Evolutionary conservation across 495 filamentous ascomycete genomes (phyloP).

Genomic region (Trichoderma parareesei): DNA sequence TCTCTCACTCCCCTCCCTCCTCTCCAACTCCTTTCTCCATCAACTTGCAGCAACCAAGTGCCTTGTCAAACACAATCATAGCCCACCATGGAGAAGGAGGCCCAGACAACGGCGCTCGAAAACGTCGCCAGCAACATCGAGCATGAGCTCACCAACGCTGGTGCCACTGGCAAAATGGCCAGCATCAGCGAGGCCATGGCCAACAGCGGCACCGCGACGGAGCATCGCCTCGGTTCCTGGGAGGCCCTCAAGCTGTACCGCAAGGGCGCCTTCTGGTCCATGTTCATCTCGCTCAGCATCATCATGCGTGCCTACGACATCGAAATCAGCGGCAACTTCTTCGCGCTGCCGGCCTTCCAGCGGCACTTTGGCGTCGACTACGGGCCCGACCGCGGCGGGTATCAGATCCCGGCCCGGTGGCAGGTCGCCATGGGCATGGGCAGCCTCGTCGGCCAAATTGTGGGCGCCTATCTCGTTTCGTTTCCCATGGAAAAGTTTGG

Average conservation of each 20-base stretch:
- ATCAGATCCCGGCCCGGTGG: slow-evolving; percentile 44
- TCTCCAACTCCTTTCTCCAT: neutral
- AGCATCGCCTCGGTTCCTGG: slow-evolving; percentile 12
- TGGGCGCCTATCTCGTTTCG: slow-evolving; percentile 57
- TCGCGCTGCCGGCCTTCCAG: slow-evolving; percentile 27
- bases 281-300: slow-evolving; percentile 15
- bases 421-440: slow-evolving; percentile 30
- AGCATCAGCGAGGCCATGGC: slow-evolving; percentile 13
- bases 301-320: slow-evolving; percentile 20
- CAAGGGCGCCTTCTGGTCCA: slow-evolving; percentile 14
- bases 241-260: slow-evolving; percentile 13
- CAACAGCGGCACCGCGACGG: slow-evolving; percentile 9
- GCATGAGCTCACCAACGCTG: slow-evolving; percentile 8
- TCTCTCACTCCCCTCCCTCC: neutral
- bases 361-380: slow-evolving; percentile 23
- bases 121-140: slow-evolving; percentile 9
- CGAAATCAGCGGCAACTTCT: slow-evolving; percentile 35
- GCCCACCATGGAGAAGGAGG: slow-evolving; percentile 12
- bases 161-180: slow-evolving; percentile 11
- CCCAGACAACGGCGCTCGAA: neutral
- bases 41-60: too few species aligned
- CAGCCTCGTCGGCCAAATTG: slow-evolving; percentile 50
- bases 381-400: slow-evolving; percentile 32
- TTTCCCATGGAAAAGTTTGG: slow-evolving; percentile 54
- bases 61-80: too few species aligned